Conservation (phyloP, 495 filamentous ascomycete genomes). For the Trichoderma virens region DNA sequence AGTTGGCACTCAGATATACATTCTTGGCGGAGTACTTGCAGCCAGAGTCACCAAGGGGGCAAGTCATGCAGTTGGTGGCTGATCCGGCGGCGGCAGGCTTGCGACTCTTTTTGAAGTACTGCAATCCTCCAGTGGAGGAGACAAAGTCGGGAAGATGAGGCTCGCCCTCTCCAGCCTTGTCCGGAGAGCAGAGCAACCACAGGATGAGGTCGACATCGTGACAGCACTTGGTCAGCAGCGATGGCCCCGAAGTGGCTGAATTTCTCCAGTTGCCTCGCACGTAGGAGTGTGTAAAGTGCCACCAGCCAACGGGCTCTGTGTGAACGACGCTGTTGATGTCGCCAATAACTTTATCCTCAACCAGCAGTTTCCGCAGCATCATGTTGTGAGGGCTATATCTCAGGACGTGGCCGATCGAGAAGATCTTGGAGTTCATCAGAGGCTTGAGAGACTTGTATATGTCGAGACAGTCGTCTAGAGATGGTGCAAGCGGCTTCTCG, state of each 20-base stretch:
- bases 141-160: conserved; percentile 69
- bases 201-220: conserved; percentile 89
- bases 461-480: conserved; percentile 61
- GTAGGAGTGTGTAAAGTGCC: conserved; percentile 92
- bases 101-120: conserved; percentile 61
- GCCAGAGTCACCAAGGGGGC: conserved; percentile 53
- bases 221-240: conserved; percentile 86
- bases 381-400: conserved; percentile 90
- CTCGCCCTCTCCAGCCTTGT: conserved; percentile 22
- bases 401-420: conserved; percentile 78
- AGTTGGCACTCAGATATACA: conserved; percentile 57
- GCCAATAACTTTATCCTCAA: conserved; percentile 68
- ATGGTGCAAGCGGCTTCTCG: conserved; percentile 88
- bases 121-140: conserved; percentile 61
- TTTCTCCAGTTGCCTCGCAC: conserved; percentile 93
- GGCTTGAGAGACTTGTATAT: conserved; percentile 52
- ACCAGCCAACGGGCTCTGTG: conserved; percentile 90
- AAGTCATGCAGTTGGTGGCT: conserved; percentile 85
- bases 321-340: conserved; percentile 82
- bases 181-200: conserved; percentile 73
- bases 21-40: conserved; percentile 79
- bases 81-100: conserved; percentile 67
- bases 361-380: conserved; percentile 66
- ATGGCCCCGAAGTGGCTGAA: conserved; percentile 60
- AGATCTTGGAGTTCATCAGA: conserved; percentile 39